These are phyloP conservation scores for Cystoderma amianthinum DNA, from an alignment of 768 basidiomycete genomes.

Conservation along the genomic window DNA sequence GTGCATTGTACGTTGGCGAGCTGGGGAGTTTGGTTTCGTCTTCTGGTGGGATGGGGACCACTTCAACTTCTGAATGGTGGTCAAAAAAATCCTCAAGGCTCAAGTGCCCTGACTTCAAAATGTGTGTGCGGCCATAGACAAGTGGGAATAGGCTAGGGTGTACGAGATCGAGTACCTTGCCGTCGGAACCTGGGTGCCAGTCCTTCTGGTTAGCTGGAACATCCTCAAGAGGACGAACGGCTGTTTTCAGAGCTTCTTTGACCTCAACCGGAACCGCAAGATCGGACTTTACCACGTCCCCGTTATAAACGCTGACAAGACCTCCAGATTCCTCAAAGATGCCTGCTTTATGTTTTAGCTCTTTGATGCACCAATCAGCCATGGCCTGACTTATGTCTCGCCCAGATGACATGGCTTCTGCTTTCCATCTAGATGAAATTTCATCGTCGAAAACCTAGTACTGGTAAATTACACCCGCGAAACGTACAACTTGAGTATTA, in stretches of 20 bases:
- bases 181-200: slow-evolving; percentile 32
- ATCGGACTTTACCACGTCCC: slow-evolving; percentile 6
- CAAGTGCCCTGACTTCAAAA: neutral
- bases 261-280: slow-evolving; percentile 10
- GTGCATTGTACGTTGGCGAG: neutral
- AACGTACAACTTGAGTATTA: too few relatives aligned
- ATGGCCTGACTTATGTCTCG: too few relatives aligned
- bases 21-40: neutral
- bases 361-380: too few relatives aligned
- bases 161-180: slow-evolving; percentile 30
- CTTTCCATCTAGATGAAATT: too few relatives aligned
- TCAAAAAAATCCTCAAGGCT: slow-evolving; percentile 5
- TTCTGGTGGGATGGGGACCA: slow-evolving; percentile 4
- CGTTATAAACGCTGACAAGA: slow-evolving; percentile 4
- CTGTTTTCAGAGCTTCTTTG: slow-evolving; percentile 8
- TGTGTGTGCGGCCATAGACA: slow-evolving; percentile 17
- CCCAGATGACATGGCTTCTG: too few relatives aligned
- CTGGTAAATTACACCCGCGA: too few relatives aligned
- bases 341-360: too few relatives aligned
- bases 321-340: too few relatives aligned
- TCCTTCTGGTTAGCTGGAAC: slow-evolving; percentile 23
- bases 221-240: slow-evolving; percentile 18
- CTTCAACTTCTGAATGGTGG: slow-evolving; percentile 5
- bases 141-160: slow-evolving; percentile 30
- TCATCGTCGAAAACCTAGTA: too few relatives aligned